These are phyloP conservation scores for Fagus sylvatica DNA, from an alignment of 306 rosid genomes.

Conservation along the genomic window DNA sequence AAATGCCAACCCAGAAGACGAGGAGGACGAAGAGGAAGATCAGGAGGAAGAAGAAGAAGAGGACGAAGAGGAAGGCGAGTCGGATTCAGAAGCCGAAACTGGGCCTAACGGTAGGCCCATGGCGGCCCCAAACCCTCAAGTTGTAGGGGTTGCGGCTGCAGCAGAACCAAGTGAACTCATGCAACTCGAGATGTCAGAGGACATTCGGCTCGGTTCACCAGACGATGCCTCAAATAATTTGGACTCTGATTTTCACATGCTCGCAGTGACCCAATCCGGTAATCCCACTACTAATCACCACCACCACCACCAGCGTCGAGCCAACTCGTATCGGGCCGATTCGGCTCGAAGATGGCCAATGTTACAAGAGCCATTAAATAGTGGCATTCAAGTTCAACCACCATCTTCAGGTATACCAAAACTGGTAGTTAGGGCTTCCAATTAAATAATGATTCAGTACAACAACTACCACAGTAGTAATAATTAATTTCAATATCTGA, in stretches of 20 bases:
- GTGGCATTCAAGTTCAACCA: conserved; percentile 35
- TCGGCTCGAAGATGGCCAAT: conserved; percentile 46
- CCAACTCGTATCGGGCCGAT: conserved; percentile 37
- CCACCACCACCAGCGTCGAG: conserved; percentile 20
- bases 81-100: conserved; percentile 59
- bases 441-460: background rate
- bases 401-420: conserved; percentile 48
- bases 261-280: conserved; percentile 43
- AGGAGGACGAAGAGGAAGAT: conserved; percentile 40
- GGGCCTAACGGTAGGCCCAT: background rate
- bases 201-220: conserved; percentile 79
- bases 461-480: background rate
- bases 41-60: conserved; percentile 47
- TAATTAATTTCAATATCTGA: background rate
- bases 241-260: conserved; percentile 67
- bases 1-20: conserved; percentile 25
- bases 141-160: background rate
- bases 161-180: conserved; percentile 73
- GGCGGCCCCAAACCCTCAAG: background rate
- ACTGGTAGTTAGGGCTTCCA: background rate
- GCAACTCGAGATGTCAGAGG: conserved; percentile 84
- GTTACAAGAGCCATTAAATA: conserved; percentile 15
- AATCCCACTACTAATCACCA: conserved; percentile 3
- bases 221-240: conserved; percentile 74
- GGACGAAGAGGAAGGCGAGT: conserved; percentile 31